Evolutionary conservation across 2,329 filamentous ascomycete genomes (phyloP).

Genomic region (Fusarium guadeloupense): DNA sequence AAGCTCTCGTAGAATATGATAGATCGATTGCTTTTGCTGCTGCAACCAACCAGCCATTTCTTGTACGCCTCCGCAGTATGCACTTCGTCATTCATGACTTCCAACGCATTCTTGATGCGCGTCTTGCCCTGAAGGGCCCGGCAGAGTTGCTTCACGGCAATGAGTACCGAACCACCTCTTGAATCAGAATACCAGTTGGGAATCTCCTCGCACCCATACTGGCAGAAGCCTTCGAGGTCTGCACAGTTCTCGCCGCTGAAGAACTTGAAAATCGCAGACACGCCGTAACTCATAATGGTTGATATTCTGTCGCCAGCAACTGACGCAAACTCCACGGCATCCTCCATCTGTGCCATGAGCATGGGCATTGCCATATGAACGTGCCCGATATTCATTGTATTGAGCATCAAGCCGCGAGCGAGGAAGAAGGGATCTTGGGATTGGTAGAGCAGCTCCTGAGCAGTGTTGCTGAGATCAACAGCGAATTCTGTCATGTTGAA

Average conservation of each 20-base stretch:
- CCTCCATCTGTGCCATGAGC: constrained; percentile 68
- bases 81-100: constrained; percentile 73
- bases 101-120: constrained; percentile 55
- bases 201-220: constrained; percentile 77
- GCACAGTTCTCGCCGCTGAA: constrained; percentile 74
- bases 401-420: constrained; percentile 74
- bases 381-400: constrained; percentile 76
- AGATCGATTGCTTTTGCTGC: constrained; percentile 69
- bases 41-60: constrained; percentile 64
- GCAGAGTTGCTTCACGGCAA: constrained; percentile 71
- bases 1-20: constrained; percentile 74
- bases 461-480: constrained; percentile 69
- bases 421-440: constrained; percentile 72
- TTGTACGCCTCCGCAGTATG: constrained; percentile 69
- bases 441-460: constrained; percentile 70
- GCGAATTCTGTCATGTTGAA: constrained; percentile 77
- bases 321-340: constrained; percentile 71
- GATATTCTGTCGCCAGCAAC: constrained; percentile 75
- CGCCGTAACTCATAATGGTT: constrained; percentile 75
- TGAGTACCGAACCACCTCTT: constrained; percentile 74
- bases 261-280: constrained; percentile 72
- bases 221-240: constrained; percentile 76
- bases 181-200: constrained; percentile 76
- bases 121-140: constrained; percentile 82
- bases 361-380: constrained; percentile 69